Percentiles rank a stretch among this genome's conserved stretches.
These are phyloP conservation scores for Cercospora sp. DNA, from an alignment of 2,329 filamentous ascomycete genomes.

Conservation along the genomic window DNA sequence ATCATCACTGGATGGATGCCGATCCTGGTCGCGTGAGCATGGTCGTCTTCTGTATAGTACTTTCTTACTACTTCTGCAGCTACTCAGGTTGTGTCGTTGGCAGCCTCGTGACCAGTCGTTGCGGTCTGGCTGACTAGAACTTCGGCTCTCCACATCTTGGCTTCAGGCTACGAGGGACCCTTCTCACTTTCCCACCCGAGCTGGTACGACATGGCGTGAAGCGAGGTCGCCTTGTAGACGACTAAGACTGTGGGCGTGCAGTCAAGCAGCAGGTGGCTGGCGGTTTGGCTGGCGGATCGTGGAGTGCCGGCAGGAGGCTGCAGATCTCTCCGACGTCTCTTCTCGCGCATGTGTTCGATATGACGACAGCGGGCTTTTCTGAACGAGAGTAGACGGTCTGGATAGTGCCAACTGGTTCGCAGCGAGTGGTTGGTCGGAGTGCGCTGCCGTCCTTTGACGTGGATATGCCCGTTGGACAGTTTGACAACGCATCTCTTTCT, in stretches of 20 bases:
- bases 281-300: background rate
- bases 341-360: background rate
- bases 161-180: background rate
- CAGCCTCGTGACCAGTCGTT: background rate
- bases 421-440: background rate
- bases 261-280: background rate
- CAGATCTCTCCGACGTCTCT: background rate
- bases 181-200: background rate
- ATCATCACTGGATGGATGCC: background rate
- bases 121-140: background rate
- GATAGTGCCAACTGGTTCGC: background rate
- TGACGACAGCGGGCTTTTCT: background rate
- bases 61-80: background rate
- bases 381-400: background rate
- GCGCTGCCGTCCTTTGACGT: background rate
- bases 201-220: background rate
- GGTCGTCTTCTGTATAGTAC: background rate
- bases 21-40: conserved; percentile 10
- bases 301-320: background rate
- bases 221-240: background rate
- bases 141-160: background rate
- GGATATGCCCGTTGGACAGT: background rate
- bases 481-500: background rate
- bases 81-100: background rate
- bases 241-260: background rate